A percentile compares a stretch with the other conserved stretches of the same genome.
Conservation (phyloP, 2,329 filamentous ascomycete species). For the Geosmithia flava region DNA sequence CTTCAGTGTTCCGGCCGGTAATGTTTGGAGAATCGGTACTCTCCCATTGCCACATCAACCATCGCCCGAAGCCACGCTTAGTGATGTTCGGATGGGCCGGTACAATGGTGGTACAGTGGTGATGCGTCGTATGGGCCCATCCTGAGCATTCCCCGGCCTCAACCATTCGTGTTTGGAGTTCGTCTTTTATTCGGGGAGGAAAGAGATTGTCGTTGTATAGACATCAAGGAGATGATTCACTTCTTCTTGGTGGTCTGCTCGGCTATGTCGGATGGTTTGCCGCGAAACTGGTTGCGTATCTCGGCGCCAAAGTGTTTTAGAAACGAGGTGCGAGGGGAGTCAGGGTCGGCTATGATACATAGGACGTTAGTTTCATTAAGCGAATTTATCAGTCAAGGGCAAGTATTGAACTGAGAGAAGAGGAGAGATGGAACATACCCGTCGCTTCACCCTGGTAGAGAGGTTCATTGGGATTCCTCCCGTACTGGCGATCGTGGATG, state of each 20-base stretch:
- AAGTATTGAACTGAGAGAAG: neutral
- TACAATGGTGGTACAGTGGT: no score
- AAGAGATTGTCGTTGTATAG: neutral
- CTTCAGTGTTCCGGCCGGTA: no score
- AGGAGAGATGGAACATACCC: slow-evolving; percentile 14
- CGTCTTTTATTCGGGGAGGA: neutral
- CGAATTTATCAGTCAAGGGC: neutral
- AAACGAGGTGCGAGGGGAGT: slow-evolving; percentile 17
- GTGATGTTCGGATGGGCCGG: no score
- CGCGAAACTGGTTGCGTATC: slow-evolving; percentile 34
- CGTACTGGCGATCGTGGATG: slow-evolving; percentile 34
- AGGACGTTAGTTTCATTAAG: no score
- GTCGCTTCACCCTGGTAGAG: slow-evolving; percentile 39
- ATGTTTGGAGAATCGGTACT: no score
- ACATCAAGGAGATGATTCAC: neutral
- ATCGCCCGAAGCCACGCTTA: no score
- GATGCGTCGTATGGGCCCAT: no score
- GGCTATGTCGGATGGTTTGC: slow-evolving; percentile 24
- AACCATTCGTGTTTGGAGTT: no score
- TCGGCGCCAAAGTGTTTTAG: slow-evolving; percentile 36
- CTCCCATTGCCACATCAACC: no score
- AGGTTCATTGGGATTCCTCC: slow-evolving; percentile 36
- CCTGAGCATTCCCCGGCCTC: no score
- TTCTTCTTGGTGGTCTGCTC: slow-evolving; percentile 1
- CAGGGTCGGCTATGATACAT: slow-evolving; percentile 19